phyloP scores from a whole-genome alignment of 805 yeast genomes.

The Candida hungchunana region DNA sequence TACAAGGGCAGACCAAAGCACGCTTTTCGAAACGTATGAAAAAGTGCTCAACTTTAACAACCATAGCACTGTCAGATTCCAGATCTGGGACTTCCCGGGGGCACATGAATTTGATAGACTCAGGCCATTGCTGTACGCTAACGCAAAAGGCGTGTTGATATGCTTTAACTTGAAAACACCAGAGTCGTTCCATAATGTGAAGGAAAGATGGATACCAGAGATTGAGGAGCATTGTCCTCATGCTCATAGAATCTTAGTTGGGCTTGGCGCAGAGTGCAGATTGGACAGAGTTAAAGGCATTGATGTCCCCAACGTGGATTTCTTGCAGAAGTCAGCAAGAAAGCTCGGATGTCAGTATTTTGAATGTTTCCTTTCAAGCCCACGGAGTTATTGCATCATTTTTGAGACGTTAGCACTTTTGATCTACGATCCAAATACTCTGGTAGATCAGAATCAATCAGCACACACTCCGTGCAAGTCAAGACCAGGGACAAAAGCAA shows the following conservation, averaged over 20 bases:
- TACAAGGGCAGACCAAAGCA: constrained; percentile 6
- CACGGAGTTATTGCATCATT: constrained; percentile 14
- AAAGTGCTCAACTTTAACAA: constrained; percentile 14
- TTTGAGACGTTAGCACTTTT: constrained; percentile 20
- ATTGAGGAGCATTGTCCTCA: constrained; percentile 35
- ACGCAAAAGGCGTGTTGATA: constrained; percentile 34
- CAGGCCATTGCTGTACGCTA: constrained; percentile 39
- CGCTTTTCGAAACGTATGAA: constrained; percentile 24
- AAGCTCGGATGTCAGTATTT: constrained; percentile 31
- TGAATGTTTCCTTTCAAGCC: constrained; percentile 30
- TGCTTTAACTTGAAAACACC: constrained; percentile 35
- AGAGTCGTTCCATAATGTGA: constrained; percentile 32
- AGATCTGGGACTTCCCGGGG: constrained; percentile 42
- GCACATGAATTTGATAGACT: constrained; percentile 36
- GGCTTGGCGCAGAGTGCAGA: constrained; percentile 35
- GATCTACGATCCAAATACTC: constrained; percentile 1
- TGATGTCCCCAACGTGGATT: constrained; percentile 26
- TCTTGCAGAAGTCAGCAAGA: constrained; percentile 29
- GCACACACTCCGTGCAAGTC: too few species aligned
- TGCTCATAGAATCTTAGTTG: constrained; percentile 34
- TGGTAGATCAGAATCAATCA: too few species aligned
- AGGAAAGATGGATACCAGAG: constrained; percentile 41
- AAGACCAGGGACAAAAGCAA: background rate
- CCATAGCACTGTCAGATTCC: constrained; percentile 26
- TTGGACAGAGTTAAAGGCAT: constrained; percentile 23